phyloP scores from a whole-genome alignment of 1,284 basidiomycete species.

The Irpex rosettiformis region DNA sequence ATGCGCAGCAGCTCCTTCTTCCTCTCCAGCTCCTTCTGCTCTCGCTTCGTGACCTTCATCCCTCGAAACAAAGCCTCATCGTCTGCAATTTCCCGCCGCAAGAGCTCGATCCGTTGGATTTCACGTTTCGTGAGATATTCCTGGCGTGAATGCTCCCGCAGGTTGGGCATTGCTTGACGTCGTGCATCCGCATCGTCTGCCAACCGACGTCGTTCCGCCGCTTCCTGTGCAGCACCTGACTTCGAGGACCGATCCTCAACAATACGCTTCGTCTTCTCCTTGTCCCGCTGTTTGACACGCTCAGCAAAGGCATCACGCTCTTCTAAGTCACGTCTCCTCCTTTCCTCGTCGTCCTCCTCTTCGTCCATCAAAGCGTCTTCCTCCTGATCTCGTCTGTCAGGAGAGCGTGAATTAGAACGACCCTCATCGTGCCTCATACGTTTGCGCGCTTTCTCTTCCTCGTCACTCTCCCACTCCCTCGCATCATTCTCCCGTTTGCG shows the following conservation, averaged over 20 bases:
- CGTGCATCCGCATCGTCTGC: constrained; percentile 85
- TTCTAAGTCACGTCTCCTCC: constrained; percentile 72
- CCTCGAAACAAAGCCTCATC: constrained; percentile 86
- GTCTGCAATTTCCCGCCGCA: constrained; percentile 91
- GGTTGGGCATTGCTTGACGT: constrained; percentile 73
- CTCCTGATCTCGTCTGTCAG: constrained; percentile 29
- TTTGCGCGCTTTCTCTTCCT: constrained; percentile 76
- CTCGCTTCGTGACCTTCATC: constrained; percentile 85
- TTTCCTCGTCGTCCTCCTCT: constrained; percentile 67
- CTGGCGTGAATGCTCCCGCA: constrained; percentile 85
- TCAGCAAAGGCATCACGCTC: constrained; percentile 94
- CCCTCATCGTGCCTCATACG: constrained; percentile 49
- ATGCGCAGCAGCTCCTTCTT: constrained; percentile 92
- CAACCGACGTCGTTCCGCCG: constrained; percentile 74
- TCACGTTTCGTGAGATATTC: constrained; percentile 97
- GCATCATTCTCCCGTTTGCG: constrained; percentile 79
- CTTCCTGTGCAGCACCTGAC: constrained; percentile 76
- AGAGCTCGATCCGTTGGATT: constrained; percentile 91
- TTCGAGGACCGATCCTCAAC: constrained; percentile 90
- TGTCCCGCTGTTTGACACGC: constrained; percentile 82
- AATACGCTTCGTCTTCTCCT: constrained; percentile 85
- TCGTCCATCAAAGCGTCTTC: constrained; percentile 35
- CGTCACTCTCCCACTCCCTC: constrained; percentile 85
- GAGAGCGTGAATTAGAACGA: constrained; percentile 11
- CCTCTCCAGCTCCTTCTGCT: constrained; percentile 77